Conservation (phyloP, 257 asterid genomes). For the Anisodus tanguticus region DNA sequence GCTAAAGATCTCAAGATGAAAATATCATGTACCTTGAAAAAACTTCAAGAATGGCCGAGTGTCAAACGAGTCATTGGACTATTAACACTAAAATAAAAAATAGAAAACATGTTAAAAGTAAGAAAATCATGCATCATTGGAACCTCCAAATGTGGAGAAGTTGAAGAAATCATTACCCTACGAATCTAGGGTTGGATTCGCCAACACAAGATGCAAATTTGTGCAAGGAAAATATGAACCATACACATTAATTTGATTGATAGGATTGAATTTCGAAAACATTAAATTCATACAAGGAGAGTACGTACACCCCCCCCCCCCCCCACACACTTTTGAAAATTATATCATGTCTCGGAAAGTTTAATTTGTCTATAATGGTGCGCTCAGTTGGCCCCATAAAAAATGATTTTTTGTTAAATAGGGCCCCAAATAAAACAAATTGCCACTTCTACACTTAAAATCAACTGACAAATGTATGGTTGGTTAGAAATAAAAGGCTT, state of each 20-base stretch:
- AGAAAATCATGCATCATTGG: too few relatives aligned
- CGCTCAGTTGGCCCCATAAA: conserved; percentile 19
- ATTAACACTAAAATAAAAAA: too few relatives aligned
- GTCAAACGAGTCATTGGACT: too few relatives aligned
- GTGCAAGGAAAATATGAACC: too few relatives aligned
- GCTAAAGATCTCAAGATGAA: too few relatives aligned
- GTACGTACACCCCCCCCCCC: background rate
- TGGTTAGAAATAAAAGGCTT: background rate
- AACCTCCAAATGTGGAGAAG: too few relatives aligned
- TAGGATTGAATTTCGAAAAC: background rate
- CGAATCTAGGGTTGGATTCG: too few relatives aligned
- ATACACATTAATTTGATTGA: background rate
- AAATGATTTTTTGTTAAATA: background rate
- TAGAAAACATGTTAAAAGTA: too few relatives aligned
- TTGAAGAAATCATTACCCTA: too few relatives aligned
- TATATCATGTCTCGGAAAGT: background rate
- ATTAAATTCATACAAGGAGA: background rate
- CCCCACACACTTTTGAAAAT: background rate
- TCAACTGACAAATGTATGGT: background rate
- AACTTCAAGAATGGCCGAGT: too few relatives aligned
- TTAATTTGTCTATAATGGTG: background rate
- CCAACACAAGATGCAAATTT: too few relatives aligned
- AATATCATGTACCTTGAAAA: too few relatives aligned
- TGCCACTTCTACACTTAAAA: background rate
- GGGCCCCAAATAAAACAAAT: background rate